Evolutionary conservation across 2,329 filamentous ascomycete genomes (phyloP), one percentile per base, ranked within the genome.

Genomic region (Fusarium sp.): DNA sequence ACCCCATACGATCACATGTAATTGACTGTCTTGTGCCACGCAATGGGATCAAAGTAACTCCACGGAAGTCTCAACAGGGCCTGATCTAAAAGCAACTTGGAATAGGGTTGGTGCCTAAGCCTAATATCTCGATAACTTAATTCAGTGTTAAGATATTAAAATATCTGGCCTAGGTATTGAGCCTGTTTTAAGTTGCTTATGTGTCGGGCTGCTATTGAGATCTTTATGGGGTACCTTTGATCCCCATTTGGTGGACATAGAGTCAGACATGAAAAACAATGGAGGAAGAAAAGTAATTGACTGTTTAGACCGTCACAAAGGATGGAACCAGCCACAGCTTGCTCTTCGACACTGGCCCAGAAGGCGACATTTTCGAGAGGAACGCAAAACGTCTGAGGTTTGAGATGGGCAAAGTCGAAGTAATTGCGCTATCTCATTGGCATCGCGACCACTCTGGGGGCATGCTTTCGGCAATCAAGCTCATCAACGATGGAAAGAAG

Each of bases 401-500:
- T 8, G 18, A 31, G 13, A 9, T 43, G 23, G 51, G 34, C 30
- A 27, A 52, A 2, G 73, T 88, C 27, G 86, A 87, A 66, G 61
- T 82, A 13, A 81, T 87, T 18, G 80, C 86, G 50, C 75, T 88
- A 27, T 86, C 84, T 6, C 84, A 87, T 69, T 87, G 86, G 86
- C 85, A 89, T 76, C 81, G 86, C 40, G 85, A 89, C 66, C 85
- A 89, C 67, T 87, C 85, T 28, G 85, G 84, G 9, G 85, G 86
- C 6, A 80, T 89, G 76, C 75, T 83, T 18, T 79, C 78, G 46
- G 85, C 86, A n/a, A 77, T 89, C 46, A 73, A 77, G 16, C 79
- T 84, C 79, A 84, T 88, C 46, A 82, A 80, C 4, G 74, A 80
- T 82, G 82, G 71, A 53, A 75, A 52, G 63, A 65, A 65, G 5